Evolutionary conservation across 2,329 filamentous ascomycete genomes (phyloP).

Genomic region (Clarireedia homoeocarpa): DNA sequence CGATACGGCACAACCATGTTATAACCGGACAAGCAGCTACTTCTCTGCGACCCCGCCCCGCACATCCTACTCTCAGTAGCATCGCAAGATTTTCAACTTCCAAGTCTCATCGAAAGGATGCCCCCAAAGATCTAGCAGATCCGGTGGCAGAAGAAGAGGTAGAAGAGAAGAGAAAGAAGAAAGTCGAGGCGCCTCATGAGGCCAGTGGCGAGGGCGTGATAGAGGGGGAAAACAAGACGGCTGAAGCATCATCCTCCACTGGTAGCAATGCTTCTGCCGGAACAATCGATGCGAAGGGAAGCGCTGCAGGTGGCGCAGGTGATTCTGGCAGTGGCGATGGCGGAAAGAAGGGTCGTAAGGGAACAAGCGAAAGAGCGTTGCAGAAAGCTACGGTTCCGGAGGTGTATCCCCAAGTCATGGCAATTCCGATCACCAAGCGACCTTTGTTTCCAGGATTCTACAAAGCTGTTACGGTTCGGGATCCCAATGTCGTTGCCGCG

Average conservation of each 20-base stretch:
- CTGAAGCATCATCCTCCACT: constrained; percentile 17
- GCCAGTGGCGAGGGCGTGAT: constrained; percentile 39
- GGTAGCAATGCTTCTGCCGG: constrained; percentile 23
- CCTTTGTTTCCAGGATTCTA: constrained; percentile 97
- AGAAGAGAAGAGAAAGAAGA: constrained; percentile 30
- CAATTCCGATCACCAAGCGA: constrained; percentile 88
- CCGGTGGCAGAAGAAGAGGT: constrained; percentile 34
- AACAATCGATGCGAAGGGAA: constrained; percentile 23
- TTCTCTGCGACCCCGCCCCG: constrained; percentile 57
- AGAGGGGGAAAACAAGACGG: constrained; percentile 29
- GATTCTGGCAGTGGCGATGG: constrained; percentile 42
- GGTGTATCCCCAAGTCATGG: constrained; percentile 94
- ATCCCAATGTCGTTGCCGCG: constrained; percentile 82
- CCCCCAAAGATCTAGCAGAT: constrained; percentile 31
- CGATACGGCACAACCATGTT: constrained; percentile 25
- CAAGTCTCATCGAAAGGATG: constrained; percentile 44
- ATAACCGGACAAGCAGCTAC: constrained; percentile 54
- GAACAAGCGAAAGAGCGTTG: constrained; percentile 62
- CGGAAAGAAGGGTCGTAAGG: constrained; percentile 64
- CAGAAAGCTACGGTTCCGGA: constrained; percentile 88
- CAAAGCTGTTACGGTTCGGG: constrained; percentile 94
- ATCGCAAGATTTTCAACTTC: constrained; percentile 37
- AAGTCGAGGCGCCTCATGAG: constrained; percentile 21
- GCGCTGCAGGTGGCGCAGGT: constrained; percentile 21
- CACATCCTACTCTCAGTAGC: constrained; percentile 33